These are phyloP conservation scores for Geotrichum fermentans DNA, from an alignment of 1,139 yeast genomes.

Conservation along the genomic window DNA sequence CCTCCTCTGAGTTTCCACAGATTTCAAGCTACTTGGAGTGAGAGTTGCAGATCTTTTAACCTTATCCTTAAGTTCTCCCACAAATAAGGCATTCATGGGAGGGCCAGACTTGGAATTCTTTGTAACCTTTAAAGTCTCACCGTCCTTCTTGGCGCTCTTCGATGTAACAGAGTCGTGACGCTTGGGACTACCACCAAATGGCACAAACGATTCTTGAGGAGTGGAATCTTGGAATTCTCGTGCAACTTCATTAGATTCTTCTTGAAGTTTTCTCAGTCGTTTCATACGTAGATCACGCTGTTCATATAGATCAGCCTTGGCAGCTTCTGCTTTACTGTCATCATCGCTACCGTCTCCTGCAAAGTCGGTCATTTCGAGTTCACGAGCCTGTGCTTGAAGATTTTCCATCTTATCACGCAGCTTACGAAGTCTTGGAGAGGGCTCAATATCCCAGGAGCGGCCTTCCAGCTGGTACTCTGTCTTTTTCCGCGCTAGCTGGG, in stretches of 20 bases:
- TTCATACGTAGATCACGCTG: constrained; percentile 29
- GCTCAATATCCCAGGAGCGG: constrained; percentile 60
- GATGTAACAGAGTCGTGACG: constrained; percentile 48
- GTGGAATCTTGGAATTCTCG: not conserved
- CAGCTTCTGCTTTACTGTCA: constrained; percentile 13
- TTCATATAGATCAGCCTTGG: constrained; percentile 28
- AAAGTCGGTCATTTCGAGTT: constrained; percentile 81
- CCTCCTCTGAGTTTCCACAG: constrained; percentile 12
- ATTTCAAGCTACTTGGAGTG: not conserved
- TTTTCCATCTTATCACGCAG: constrained; percentile 82
- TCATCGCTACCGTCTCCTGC: constrained; percentile 33
- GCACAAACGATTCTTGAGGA: not conserved
- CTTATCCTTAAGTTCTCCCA: constrained; percentile 16
- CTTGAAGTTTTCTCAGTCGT: constrained; percentile 33
- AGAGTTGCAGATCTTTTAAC: constrained; percentile 5
- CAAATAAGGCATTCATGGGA: not conserved
- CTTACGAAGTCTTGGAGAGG: constrained; percentile 68
- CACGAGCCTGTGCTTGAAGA: constrained; percentile 78
- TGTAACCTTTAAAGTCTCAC: constrained; percentile 5
- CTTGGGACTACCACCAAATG: constrained; percentile 47
- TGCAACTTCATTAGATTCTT: constrained; percentile 33
- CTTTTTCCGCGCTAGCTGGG: constrained; percentile 58
- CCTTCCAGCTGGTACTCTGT: constrained; percentile 52
- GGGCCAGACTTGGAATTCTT: not conserved
- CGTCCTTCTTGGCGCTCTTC: constrained; percentile 53